Conservation (phyloP, 2,329 filamentous ascomycete species). For the Fonsecaea multimorphosa region DNA sequence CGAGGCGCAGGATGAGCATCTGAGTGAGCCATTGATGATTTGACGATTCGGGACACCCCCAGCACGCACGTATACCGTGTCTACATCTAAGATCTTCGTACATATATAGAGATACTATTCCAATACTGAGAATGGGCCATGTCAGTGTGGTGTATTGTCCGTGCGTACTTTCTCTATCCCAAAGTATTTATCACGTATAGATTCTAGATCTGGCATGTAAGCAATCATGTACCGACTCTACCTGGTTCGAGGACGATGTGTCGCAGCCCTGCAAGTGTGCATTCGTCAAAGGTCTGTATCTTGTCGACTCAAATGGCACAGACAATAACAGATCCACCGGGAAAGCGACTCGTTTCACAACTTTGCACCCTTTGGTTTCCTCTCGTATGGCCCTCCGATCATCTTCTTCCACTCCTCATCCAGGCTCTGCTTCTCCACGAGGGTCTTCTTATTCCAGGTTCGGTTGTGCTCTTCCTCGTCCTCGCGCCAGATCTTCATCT, state of each 20-base stretch:
- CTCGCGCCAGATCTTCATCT: slow-evolving; percentile 36
- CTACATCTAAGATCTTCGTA: not conserved
- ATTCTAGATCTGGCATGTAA: not conserved
- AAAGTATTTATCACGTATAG: not conserved
- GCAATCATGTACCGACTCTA: not conserved
- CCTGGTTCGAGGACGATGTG: not conserved
- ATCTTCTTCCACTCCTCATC: slow-evolving; percentile 38
- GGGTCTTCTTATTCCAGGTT: slow-evolving; percentile 33
- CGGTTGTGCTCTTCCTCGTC: slow-evolving; percentile 37
- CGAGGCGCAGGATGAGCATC: slow-evolving; percentile 23
- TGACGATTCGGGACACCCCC: too few relatives aligned
- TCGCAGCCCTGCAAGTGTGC: not conserved
- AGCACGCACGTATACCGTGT: too few relatives aligned
- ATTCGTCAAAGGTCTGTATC: too few relatives aligned
- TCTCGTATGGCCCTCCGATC: slow-evolving; percentile 36
- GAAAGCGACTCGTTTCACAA: slow-evolving; percentile 33
- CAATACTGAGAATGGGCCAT: not conserved
- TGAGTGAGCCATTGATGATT: not conserved
- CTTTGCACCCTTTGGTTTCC: slow-evolving; percentile 34
- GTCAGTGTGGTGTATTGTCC: not conserved
- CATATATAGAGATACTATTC: not conserved
- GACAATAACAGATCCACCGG: not conserved
- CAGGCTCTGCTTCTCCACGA: slow-evolving; percentile 38
- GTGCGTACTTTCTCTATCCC: not conserved
- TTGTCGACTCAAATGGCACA: too few relatives aligned